Base-by-base conservation (phyloP, 1,284 basidiomycete genomes). In the Trichosporon coremiiforme region DNA sequence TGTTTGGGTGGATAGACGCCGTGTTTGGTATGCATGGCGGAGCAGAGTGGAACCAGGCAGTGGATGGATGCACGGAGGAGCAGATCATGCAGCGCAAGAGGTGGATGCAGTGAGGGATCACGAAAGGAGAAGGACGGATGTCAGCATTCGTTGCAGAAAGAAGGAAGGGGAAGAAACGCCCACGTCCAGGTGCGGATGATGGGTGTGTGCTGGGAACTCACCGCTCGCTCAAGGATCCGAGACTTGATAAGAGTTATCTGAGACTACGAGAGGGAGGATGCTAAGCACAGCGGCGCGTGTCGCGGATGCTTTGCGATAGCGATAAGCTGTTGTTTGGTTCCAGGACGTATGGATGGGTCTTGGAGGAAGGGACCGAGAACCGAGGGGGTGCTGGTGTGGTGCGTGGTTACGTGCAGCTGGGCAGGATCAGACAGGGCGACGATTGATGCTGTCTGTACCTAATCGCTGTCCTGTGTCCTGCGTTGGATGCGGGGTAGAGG, bases 281-380 rank as follows among this genome's bases (percentile, higher is more conserved):
- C 57, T 33, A 33, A 33, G 29, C 29, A 22, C 31, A 9, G 5
- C 57, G 17, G 31, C 29, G 17, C 17, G 57, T 33, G 57, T 33
- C 57, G 57, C 57, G 57, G 57, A 62, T 62, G 57, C 57, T 62
- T 62, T 35, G 57, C 31, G 57, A 62, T 66, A 71, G 69, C 70
- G 70, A 70, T 70, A 70, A 67, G 68, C 55, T 62, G 31, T 69
- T 69, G 70, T 71, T 69, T 69, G 70, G 70, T 71, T 71, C 68
- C 70, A 67, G 50, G 65, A 63, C 41, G 64, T 13, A 31, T 63
- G 31, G 63, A 50, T 64, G 53, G 10, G 55, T 20, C 36, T 53
- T 35, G 25, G 64, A 22, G 64, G 25, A 36, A 25, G 45, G 47
- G 25, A 65, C 35, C 35, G 55, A 29, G 67, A 25, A 20, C 45